Conservation (phyloP, 768 basidiomycete species). For the Arthromyces matolae region DNA sequence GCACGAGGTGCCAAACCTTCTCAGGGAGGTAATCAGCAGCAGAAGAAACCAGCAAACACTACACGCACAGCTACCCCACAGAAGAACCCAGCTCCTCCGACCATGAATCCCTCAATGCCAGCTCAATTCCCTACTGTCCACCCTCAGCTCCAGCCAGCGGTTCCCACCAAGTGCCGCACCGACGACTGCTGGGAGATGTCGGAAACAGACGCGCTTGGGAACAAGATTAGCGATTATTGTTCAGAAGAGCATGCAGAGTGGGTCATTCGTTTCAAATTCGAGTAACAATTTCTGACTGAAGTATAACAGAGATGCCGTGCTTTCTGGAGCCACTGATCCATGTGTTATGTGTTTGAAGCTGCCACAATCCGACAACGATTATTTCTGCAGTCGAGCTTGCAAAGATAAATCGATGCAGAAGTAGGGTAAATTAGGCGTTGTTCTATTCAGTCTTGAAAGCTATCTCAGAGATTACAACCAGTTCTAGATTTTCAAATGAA, state of each 20-base stretch:
- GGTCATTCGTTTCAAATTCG: slow-evolving; percentile 26
- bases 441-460: background rate
- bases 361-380: slow-evolving; percentile 58
- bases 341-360: slow-evolving; percentile 64
- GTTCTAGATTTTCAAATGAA: too few species aligned
- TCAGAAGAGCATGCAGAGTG: slow-evolving; percentile 62
- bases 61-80: background rate
- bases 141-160: background rate
- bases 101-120: too few species aligned
- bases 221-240: slow-evolving; percentile 52
- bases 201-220: slow-evolving; percentile 51
- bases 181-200: slow-evolving; percentile 55
- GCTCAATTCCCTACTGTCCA: slow-evolving; percentile 14
- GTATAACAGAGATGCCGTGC: slow-evolving; percentile 52
- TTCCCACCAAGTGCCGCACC: slow-evolving; percentile 43
- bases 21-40: slow-evolving; percentile 1
- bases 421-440: background rate
- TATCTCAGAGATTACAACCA: too few species aligned
- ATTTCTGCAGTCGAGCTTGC: slow-evolving; percentile 59
- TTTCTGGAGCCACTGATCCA: slow-evolving; percentile 43
- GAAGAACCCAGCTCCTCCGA: slow-evolving; percentile 33
- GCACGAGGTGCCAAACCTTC: slow-evolving; percentile 11
- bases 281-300: slow-evolving; percentile 11
- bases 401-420: slow-evolving; percentile 60
- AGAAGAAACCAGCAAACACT: background rate